These are phyloP conservation scores for Polytrichum commune DNA, from an alignment of 225 moss, liverwort and hornwort species.

Conservation along the genomic window DNA sequence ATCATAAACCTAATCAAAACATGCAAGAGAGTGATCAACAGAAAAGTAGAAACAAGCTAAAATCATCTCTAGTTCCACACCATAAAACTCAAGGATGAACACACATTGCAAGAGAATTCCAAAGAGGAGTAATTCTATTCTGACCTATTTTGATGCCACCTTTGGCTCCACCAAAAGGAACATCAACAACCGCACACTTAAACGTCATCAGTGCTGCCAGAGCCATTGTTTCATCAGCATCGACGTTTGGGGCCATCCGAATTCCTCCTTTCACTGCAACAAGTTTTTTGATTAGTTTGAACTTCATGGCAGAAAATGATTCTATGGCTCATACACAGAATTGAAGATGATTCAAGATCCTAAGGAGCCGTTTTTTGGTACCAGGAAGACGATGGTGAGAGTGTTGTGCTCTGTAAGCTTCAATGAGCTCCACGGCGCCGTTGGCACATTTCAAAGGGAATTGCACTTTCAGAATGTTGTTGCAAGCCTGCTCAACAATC, in stretches of 20 bases:
- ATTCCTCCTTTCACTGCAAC: slow-evolving; percentile 84
- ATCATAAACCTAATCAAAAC: too few relatives aligned
- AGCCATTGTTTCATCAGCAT: slow-evolving; percentile 92
- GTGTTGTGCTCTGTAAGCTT: slow-evolving; percentile 84
- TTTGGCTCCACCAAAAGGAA: slow-evolving; percentile 93
- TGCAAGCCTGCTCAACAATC: slow-evolving; percentile 62
- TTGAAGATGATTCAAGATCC: too few relatives aligned
- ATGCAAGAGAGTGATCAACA: too few relatives aligned
- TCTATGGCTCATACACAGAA: too few relatives aligned
- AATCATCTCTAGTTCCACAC: too few relatives aligned
- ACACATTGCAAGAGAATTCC: too few relatives aligned
- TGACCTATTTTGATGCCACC: slow-evolving; percentile 86
- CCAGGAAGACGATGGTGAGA: slow-evolving; percentile 89
- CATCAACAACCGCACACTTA: slow-evolving; percentile 87
- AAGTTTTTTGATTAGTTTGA: background rate
- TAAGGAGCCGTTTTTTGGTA: slow-evolving; percentile 1
- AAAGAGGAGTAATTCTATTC: background rate
- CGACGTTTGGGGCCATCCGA: slow-evolving; percentile 86
- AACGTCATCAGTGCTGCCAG: slow-evolving; percentile 89
- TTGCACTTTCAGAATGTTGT: slow-evolving; percentile 78
- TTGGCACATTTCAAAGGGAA: slow-evolving; percentile 84
- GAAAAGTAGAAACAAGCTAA: too few relatives aligned
- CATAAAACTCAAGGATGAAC: too few relatives aligned
- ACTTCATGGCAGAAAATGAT: too few relatives aligned
- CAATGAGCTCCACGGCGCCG: slow-evolving; percentile 85